Conservation (phyloP, 2,329 filamentous ascomycete genomes). For the Pestalotiopsis sp. region DNA sequence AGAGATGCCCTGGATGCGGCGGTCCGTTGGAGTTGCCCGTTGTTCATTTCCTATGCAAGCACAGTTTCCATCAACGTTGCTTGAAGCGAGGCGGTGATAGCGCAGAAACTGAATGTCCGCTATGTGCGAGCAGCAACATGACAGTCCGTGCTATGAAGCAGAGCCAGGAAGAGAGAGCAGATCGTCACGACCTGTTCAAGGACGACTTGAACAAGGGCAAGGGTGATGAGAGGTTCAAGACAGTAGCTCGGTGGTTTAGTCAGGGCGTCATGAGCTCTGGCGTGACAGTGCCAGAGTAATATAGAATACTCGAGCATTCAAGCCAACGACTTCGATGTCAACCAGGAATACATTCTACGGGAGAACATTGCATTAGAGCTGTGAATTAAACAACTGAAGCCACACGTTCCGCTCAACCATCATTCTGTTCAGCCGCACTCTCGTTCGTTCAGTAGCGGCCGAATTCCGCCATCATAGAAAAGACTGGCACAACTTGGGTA, state of each 20-base stretch:
- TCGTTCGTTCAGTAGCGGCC: neutral
- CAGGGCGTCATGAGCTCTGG: slow-evolving; percentile 73
- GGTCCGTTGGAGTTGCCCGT: slow-evolving; percentile 80
- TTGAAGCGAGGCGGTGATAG: slow-evolving; percentile 60
- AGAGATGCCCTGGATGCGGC: slow-evolving; percentile 82
- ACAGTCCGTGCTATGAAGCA: slow-evolving; percentile 86
- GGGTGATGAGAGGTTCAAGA: slow-evolving; percentile 71
- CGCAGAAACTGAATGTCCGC: slow-evolving; percentile 77
- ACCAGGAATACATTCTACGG: neutral
- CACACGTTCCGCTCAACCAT: neutral
- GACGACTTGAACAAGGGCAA: slow-evolving; percentile 65
- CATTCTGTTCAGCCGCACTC: neutral
- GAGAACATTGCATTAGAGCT: neutral
- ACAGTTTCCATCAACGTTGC: slow-evolving; percentile 93
- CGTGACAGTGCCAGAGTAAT: slow-evolving; percentile 2
- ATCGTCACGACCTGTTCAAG: slow-evolving; percentile 86
- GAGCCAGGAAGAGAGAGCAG: slow-evolving; percentile 84
- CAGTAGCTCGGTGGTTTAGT: slow-evolving; percentile 90
- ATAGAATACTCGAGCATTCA: neutral
- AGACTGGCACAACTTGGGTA: neutral
- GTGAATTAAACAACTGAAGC: neutral
- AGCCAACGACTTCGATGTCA: neutral
- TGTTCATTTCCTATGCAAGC: slow-evolving; percentile 96
- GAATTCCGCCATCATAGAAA: neutral
- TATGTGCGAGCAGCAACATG: slow-evolving; percentile 81